Evolutionary conservation across 768 basidiomycete species (phyloP).

Genomic region (Podaxis sp.): DNA sequence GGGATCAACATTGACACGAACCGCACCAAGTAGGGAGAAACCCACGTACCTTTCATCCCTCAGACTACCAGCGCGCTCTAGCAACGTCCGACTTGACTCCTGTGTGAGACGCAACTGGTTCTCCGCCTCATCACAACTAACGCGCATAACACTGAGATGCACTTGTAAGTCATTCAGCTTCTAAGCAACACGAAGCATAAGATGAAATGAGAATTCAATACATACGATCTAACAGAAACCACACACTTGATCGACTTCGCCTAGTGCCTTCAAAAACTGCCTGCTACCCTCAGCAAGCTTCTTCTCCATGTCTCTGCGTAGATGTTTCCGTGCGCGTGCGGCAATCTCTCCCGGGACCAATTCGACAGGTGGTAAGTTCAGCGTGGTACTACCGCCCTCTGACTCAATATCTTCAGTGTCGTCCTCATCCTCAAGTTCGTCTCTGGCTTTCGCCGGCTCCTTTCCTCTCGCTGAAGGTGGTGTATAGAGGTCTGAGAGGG

Average conservation of each 20-base stretch:
- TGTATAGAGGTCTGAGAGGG: slow-evolving; percentile 80
- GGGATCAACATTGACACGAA: slow-evolving; percentile 3
- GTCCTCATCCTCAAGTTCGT: slow-evolving; percentile 32
- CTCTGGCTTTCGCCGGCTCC: slow-evolving; percentile 23
- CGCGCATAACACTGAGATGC: slow-evolving; percentile 78
- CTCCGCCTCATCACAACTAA: slow-evolving; percentile 82
- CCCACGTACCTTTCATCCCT: slow-evolving; percentile 63
- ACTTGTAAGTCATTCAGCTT: slow-evolving; percentile 79
- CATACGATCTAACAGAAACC: slow-evolving; percentile 3
- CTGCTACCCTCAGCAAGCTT: slow-evolving; percentile 80
- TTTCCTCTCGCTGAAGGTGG: slow-evolving; percentile 30
- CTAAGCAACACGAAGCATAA: slow-evolving; percentile 36
- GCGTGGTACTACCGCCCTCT: not conserved
- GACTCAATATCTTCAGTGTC: slow-evolving; percentile 27
- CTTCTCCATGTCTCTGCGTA: slow-evolving; percentile 82
- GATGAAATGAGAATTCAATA: slow-evolving; percentile 1
- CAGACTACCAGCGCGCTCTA: slow-evolving; percentile 81
- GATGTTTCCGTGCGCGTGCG: slow-evolving; percentile 69
- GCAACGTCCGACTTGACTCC: slow-evolving; percentile 70
- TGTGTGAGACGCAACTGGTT: slow-evolving; percentile 71
- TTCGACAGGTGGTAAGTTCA: slow-evolving; percentile 24
- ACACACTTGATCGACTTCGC: slow-evolving; percentile 88
- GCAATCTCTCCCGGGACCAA: slow-evolving; percentile 60
- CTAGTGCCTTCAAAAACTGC: slow-evolving; percentile 80
- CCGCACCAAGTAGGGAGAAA: not conserved